Evolutionary conservation across 768 basidiomycete species (phyloP).

Genomic region (Mycena indigotica): DNA sequence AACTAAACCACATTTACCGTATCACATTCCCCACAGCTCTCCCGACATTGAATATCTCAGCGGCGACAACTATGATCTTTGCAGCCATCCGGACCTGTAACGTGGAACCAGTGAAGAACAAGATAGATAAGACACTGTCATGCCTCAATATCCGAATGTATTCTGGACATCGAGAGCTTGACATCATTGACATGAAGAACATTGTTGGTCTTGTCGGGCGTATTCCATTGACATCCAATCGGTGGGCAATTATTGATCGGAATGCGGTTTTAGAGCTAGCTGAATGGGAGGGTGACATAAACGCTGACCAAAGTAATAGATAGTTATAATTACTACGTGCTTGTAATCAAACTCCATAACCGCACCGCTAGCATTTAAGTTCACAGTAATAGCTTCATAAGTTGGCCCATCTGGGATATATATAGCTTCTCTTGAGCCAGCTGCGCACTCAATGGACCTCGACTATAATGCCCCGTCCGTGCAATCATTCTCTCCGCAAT

Average conservation of each 20-base stretch:
- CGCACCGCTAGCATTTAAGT: no score
- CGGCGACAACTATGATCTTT: constrained; percentile 24
- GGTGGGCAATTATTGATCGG: constrained; percentile 30
- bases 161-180: constrained; percentile 8
- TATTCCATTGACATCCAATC: constrained; percentile 3
- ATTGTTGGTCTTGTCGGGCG: constrained; percentile 28
- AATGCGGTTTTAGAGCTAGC: constrained; percentile 24
- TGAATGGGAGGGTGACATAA: constrained; percentile 5
- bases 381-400: no score
- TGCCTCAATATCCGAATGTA: constrained; percentile 27
- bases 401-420: no score
- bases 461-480: no score
- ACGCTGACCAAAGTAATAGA: no score
- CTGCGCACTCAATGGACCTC: no score
- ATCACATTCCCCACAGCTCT: constrained; percentile 17
- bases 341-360: no score
- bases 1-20: constrained; percentile 31
- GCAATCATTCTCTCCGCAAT: no score
- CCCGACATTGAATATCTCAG: background rate
- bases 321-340: no score
- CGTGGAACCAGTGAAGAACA: no score
- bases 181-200: constrained; percentile 29
- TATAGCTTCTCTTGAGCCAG: no score
- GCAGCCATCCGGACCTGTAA: constrained; percentile 27
- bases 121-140: constrained; percentile 3